Percentiles rank a stretch among this genome's conserved stretches.
These are phyloP conservation scores for Musa itinerans DNA, from an alignment of 176 grass and related monocot species.

Conservation along the genomic window DNA sequence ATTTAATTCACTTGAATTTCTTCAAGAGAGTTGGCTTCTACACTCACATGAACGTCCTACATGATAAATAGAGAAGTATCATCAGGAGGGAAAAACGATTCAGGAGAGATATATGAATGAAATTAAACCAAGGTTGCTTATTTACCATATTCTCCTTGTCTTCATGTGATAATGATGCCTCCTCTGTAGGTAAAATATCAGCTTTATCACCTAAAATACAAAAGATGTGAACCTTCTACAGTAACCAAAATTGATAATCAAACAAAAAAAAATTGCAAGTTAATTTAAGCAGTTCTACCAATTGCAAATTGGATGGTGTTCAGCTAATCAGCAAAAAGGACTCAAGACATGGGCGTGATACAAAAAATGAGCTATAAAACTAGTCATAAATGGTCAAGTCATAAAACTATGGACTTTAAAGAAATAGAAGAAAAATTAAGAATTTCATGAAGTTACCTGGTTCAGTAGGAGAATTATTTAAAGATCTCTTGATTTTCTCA, in stretches of 20 bases:
- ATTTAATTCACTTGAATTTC: neutral
- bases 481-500: slow-evolving; percentile 20
- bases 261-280: neutral
- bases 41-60: neutral
- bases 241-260: neutral
- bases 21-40: neutral
- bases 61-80: neutral
- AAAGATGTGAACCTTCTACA: neutral
- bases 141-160: slow-evolving; percentile 90
- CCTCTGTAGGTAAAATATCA: slow-evolving; percentile 31
- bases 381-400: neutral
- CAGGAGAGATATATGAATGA: too few species aligned
- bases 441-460: slow-evolving; percentile 37
- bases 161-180: slow-evolving; percentile 26
- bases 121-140: too few species aligned
- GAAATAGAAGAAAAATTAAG: neutral
- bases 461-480: slow-evolving; percentile 19
- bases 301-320: neutral
- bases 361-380: neutral
- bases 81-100: neutral
- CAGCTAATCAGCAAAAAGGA: neutral
- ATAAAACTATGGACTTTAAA: neutral
- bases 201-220: slow-evolving; percentile 1
- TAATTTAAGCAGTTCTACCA: neutral
- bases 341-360: too few species aligned